Conservation (phyloP, 2,329 filamentous ascomycete species). For the Beauveria australis region DNA sequence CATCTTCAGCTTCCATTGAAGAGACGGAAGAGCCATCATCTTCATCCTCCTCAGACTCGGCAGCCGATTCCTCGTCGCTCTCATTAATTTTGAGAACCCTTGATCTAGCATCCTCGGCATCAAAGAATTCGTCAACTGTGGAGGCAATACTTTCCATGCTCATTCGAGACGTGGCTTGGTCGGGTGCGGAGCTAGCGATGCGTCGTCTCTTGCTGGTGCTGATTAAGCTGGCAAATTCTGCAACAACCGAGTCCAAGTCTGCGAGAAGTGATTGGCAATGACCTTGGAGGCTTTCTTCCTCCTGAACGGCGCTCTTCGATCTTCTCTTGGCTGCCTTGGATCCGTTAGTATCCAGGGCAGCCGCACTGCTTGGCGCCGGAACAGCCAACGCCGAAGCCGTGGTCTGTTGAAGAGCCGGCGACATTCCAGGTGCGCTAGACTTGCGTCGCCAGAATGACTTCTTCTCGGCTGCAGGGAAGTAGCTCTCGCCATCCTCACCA, state of each 20-base stretch:
- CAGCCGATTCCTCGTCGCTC: conserved; percentile 56
- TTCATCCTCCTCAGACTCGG: conserved; percentile 47
- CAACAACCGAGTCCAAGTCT: conserved; percentile 76
- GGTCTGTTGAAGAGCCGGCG: conserved; percentile 32
- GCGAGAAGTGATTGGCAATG: conserved; percentile 75
- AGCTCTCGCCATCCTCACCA: conserved; percentile 48
- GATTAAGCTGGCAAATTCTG: conserved; percentile 72
- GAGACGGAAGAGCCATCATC: conserved; percentile 51
- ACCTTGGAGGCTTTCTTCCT: conserved; percentile 65
- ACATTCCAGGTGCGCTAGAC: conserved; percentile 46
- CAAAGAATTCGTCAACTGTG: conserved; percentile 86
- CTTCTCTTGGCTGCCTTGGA: conserved; percentile 25
- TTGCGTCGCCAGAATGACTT: conserved; percentile 91
- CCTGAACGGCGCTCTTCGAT: conserved; percentile 32
- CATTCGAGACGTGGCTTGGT: conserved; percentile 37
- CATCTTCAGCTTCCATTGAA: conserved; percentile 52
- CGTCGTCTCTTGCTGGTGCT: conserved; percentile 72
- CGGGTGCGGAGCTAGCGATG: conserved; percentile 42
- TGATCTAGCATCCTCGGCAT: conserved; percentile 61
- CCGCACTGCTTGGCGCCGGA: conserved; percentile 31
- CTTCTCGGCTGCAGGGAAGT: conserved; percentile 49
- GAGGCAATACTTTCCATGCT: conserved; percentile 70
- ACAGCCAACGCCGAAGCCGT: conserved; percentile 33
- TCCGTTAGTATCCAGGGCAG: conserved; percentile 24
- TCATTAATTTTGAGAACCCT: conserved; percentile 67